Conservation (phyloP, 2,329 filamentous ascomycete species). For the Hymenoscyphus infarciens region DNA sequence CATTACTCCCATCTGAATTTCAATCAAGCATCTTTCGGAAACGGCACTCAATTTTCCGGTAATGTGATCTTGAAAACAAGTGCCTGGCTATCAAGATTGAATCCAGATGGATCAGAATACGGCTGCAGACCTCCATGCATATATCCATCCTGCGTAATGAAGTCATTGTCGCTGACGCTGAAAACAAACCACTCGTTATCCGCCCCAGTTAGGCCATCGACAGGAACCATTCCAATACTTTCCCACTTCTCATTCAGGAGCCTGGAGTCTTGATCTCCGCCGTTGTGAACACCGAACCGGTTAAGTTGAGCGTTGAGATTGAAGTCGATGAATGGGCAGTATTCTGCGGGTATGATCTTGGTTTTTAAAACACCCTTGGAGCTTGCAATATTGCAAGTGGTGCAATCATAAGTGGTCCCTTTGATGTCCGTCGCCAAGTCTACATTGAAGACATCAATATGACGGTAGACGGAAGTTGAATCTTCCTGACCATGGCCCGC, state of each 20-base stretch:
- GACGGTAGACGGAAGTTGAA: conserved; percentile 58
- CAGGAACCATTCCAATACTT: conserved; percentile 59
- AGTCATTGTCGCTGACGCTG: conserved; percentile 69
- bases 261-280: conserved; percentile 53
- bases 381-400: conserved; percentile 36
- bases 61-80: conserved; percentile 48
- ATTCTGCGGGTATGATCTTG: conserved; percentile 53
- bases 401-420: conserved; percentile 40
- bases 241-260: conserved; percentile 79
- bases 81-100: conserved; percentile 54
- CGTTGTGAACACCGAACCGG: conserved; percentile 66
- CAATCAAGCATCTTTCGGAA: conserved; percentile 12
- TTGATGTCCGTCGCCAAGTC: conserved; percentile 58
- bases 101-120: conserved; percentile 54
- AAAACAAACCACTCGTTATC: conserved; percentile 65
- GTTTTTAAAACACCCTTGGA: conserved; percentile 50
- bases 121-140: conserved; percentile 51
- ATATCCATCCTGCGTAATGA: conserved; percentile 65
- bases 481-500: conserved; percentile 54
- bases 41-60: conserved; percentile 27
- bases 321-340: conserved; percentile 65
- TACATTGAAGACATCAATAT: conserved; percentile 67
- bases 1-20: not conserved
- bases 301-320: conserved; percentile 63
- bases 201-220: conserved; percentile 43